These are phyloP conservation scores for Triticum urartu DNA, from an alignment of 176 grass and related monocot genomes.

Conservation along the genomic window DNA sequence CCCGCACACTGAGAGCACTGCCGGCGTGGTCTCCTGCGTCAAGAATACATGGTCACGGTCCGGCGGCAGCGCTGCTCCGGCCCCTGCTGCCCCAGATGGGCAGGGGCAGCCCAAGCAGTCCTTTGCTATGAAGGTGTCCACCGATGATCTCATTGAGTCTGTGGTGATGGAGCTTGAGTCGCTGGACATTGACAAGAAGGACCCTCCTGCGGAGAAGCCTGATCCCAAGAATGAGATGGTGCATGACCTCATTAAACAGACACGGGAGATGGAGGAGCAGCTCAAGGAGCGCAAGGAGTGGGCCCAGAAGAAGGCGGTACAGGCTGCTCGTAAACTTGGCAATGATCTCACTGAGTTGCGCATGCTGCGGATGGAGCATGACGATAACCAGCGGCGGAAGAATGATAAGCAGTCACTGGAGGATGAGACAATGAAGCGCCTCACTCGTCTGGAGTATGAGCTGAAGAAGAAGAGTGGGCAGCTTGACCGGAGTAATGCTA, in stretches of 20 bases:
- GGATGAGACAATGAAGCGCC: slow-evolving; percentile 70
- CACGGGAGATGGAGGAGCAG: slow-evolving; percentile 68
- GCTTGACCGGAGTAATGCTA: slow-evolving; percentile 78
- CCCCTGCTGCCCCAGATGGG: background rate
- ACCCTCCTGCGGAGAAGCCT: slow-evolving; percentile 28
- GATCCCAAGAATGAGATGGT: slow-evolving; percentile 66
- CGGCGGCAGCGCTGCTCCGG: background rate
- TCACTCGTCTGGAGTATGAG: slow-evolving; percentile 70
- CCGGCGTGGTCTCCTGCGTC: slow-evolving; percentile 31
- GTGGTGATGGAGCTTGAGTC: slow-evolving; percentile 45
- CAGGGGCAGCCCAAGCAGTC: slow-evolving; percentile 34
- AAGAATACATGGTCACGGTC: slow-evolving; percentile 33
- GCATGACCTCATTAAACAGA: slow-evolving; percentile 65
- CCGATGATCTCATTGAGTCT: slow-evolving; percentile 57
- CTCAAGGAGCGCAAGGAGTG: slow-evolving; percentile 94
- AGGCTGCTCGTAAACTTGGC: slow-evolving; percentile 91
- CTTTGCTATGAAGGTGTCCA: slow-evolving; percentile 43
- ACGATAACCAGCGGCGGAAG: slow-evolving; percentile 70
- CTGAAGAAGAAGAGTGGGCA: slow-evolving; percentile 87
- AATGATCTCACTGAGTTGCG: slow-evolving; percentile 81
- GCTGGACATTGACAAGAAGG: slow-evolving; percentile 63
- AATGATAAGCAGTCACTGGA: slow-evolving; percentile 70
- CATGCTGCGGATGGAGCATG: slow-evolving; percentile 71
- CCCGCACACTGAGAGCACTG: background rate
- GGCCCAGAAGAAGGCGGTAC: slow-evolving; percentile 84